Base-by-base conservation (phyloP, 192 early-diverging fungal genomes). In the Hyaloraphidium curvatum region DNA sequence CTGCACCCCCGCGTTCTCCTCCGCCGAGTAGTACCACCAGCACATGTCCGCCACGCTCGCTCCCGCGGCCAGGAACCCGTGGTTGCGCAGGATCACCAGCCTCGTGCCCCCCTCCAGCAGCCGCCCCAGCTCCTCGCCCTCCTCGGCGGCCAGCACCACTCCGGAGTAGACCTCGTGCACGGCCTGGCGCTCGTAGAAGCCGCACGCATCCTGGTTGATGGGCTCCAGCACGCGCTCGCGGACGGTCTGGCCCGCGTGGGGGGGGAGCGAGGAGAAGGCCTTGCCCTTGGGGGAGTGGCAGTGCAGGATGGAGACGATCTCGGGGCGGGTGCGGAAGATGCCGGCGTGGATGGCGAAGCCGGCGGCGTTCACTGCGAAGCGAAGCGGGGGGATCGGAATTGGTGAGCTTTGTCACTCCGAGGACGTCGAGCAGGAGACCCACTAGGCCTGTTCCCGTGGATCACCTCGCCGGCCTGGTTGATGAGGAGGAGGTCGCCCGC, bases 221-320 rank as follows among this genome's bases (percentile, higher is more conserved):
- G 73, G 73, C 39, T 67, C 31, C 13, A 78, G 33, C 2, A 55
- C 53, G 22, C 54, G 35, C 2, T 59, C 73, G n/a, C n/a, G n/a
- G n/a, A n/a, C n/a, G n/a, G n/a, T n/a, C n/a, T n/a, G n/a, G n/a
- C n/a, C n/a, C n/a, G n/a, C n/a, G n/a, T n/a, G n/a, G n/a, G n/a
- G n/a, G n/a, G n/a, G n/a, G 5, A 78, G 33, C 0, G 65, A 43
- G 21, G 76, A 73, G 33, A 78, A 75, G 40, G 76, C 67, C 58
- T 71, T 75, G 16, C 73, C 76, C 25, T 78, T 65, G 51, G 73
- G 63, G 9, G 71, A 73, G 61, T 78, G 76, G n/a, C n/a, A n/a
- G 40, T 77, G 75, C 40, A 67, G 69, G 0, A 70, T 72, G 21
- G 70, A 70, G 0, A 64, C 50, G 2, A 67, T 68, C 30, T 77